Conservation (phyloP, 257 asterid genomes). For the Fraxinus cuspidata region DNA sequence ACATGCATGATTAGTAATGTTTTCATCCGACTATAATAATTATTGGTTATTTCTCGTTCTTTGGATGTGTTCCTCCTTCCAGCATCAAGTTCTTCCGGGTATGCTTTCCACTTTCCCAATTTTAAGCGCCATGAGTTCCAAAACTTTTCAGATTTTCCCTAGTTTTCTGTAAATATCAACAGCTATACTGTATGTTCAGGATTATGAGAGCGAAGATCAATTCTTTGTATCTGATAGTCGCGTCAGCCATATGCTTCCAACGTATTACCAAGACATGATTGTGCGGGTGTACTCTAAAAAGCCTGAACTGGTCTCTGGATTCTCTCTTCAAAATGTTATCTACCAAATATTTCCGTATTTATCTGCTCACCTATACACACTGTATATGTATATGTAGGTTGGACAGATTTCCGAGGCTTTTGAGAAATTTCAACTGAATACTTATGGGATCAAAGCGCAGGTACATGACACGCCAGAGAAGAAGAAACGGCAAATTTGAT, state of each 20-base stretch:
- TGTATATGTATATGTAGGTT: slow-evolving; percentile 37
- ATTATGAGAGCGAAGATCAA: slow-evolving; percentile 72
- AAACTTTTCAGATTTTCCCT: slow-evolving; percentile 1
- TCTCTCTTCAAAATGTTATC: slow-evolving; percentile 9
- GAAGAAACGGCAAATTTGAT: slow-evolving; percentile 56
- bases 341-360: too few species aligned
- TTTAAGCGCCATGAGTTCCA: background rate
- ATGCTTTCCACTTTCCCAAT: slow-evolving; percentile 22
- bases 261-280: slow-evolving; percentile 82
- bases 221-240: slow-evolving; percentile 65
- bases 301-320: slow-evolving; percentile 71
- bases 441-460: slow-evolving; percentile 79
- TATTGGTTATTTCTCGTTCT: slow-evolving; percentile 12
- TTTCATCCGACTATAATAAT: slow-evolving; percentile 4
- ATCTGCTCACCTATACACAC: too few species aligned
- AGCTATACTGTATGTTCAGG: slow-evolving; percentile 44
- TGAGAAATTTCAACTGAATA: slow-evolving; percentile 81
- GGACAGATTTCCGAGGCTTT: slow-evolving; percentile 77
- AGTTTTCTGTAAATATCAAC: slow-evolving; percentile 10
- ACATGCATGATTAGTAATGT: too few species aligned
- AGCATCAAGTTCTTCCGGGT: slow-evolving; percentile 94
- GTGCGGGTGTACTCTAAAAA: slow-evolving; percentile 92
- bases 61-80: slow-evolving; percentile 41
- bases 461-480: slow-evolving; percentile 81
- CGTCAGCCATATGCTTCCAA: slow-evolving; percentile 87